phyloP scores from a whole-genome alignment of 805 yeast genomes.

The Yarrowia sp. region DNA sequence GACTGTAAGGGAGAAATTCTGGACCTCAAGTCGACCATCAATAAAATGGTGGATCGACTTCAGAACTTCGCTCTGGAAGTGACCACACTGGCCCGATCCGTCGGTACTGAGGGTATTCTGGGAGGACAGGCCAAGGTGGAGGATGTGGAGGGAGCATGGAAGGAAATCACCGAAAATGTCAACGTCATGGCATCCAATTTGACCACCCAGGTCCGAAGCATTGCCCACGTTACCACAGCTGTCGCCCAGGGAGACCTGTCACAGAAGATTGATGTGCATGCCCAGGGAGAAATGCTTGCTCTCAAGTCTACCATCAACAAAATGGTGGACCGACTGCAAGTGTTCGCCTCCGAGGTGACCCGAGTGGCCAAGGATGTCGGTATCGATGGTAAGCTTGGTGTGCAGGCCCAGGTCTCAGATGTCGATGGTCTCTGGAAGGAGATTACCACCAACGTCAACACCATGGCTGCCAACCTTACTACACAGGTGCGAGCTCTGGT shows the following conservation, averaged over 20 bases:
- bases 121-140: conserved; percentile 88
- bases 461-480: conserved; percentile 92
- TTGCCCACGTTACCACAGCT: conserved; percentile 89
- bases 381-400: conserved; percentile 90
- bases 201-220: conserved; percentile 86
- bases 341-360: conserved; percentile 87
- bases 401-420: conserved; percentile 88
- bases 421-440: conserved; percentile 93
- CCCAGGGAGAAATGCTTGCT: conserved; percentile 88
- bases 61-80: conserved; percentile 85
- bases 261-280: conserved; percentile 85
- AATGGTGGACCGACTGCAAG: conserved; percentile 90
- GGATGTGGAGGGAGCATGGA: conserved; percentile 87
- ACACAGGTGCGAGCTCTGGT: conserved; percentile 94
- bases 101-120: conserved; percentile 85
- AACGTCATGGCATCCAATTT: conserved; percentile 87
- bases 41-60: conserved; percentile 86
- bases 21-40: conserved; percentile 82
- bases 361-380: conserved; percentile 93
- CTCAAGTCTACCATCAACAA: conserved; percentile 85
- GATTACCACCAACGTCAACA: conserved; percentile 87
- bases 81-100: conserved; percentile 83
- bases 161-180: conserved; percentile 80
- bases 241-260: conserved; percentile 89
- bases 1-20: conserved; percentile 82